Evolutionary conservation across 192 early-diverging fungal genomes (phyloP), one percentile per base, ranked within the genome.

Genomic region (Glomus cerebriforme): DNA sequence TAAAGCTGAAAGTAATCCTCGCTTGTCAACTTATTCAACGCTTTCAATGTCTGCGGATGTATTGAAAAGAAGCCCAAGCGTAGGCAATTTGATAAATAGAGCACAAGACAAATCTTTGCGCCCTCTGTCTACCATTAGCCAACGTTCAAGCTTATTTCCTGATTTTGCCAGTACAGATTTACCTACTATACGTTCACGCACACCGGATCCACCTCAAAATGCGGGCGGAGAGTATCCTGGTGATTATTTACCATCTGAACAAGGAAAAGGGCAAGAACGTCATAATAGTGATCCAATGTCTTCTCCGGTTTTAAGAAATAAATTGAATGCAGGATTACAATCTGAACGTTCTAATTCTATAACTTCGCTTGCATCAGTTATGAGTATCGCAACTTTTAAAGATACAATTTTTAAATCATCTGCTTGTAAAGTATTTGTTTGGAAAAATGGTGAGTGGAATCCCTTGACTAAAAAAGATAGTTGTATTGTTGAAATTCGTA

Each of bases 401-500:
- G 86, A 87, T 17, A 78, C 82, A 5, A 80, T 85, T 64, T 81
- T 79, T 70, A 79, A 81, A 78, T 66, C 86, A 67, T 81, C 71
- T 34, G 81, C 84, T 29, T 88, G 89, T 65, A 82, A 88, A 73
- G 89, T 90, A 17, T 87, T 86, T 73, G 79, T 83, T 63, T 90
- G 89, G 89, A 82, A 84, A 26, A 83, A 88, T 39, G 75, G 85
- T n/a, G 73, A 80, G 34, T 90, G 89, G 89, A 84, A 82, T 64
- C 83, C 85, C 3, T 79, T 88, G 5, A 78, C 83, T 9, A 65
- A 65, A 9, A 65, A 65, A 35, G 86, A 86, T 12, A 77, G 83
- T 26, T 88, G 87, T 68, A 70, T 81, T 31, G 74, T 84, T 10
- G 86, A 90, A 35, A 80, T 90, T 29, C 82, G 85, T n/a, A 34